Evolutionary conservation across 768 basidiomycete genomes (phyloP), one percentile per base, ranked within the genome.

Genomic region (Suillus cothurnatus): DNA sequence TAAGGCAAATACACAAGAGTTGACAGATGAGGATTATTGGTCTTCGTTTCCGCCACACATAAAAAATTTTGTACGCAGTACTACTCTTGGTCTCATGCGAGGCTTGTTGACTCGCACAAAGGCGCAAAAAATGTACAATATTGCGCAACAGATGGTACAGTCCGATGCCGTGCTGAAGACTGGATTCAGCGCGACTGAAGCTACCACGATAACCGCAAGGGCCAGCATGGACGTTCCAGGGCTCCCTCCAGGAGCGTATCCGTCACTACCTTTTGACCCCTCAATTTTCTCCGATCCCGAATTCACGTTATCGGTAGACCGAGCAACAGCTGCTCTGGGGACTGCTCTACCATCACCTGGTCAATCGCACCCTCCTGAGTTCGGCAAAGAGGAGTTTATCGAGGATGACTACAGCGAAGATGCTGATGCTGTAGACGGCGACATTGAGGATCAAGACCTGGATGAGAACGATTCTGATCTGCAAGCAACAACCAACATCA

Each of bases 1-100:
- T 39, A 76, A 71, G 56, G 28, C 64, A 26, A 70, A 66, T 50
- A 70, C 69, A 11, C 57, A 67, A 21, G 55, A 63, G 61, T 55
- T 76, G 19, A 78, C 81, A 58, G 87, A 88, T 67, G 87, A 89
- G 68, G 87, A 86, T 56, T 90, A 90, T 72, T 89, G 89, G 90
- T 83, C 86, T 56, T 83, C 85, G 45, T 81, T 91, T 53, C 89
- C 90, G 43, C 82, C 85, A 28, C 86, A 90, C 70, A 83, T 90
- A 66, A 84, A 88, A 71, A 87, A 84, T 67, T 91, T 91, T 74
- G 88, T 91, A 73, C 81, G 86, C 67, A 71, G 63, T 69, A 75
- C 74, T 69, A 70, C 69, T 68, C 67, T 73, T 70, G 71, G 41
- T 60, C 57, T 61, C 19, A 28, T 71, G 64, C 67, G 68, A 67